Base-by-base conservation (phyloP, 2,329 filamentous ascomycete genomes). In the Metarhizium anisopliae region DNA sequence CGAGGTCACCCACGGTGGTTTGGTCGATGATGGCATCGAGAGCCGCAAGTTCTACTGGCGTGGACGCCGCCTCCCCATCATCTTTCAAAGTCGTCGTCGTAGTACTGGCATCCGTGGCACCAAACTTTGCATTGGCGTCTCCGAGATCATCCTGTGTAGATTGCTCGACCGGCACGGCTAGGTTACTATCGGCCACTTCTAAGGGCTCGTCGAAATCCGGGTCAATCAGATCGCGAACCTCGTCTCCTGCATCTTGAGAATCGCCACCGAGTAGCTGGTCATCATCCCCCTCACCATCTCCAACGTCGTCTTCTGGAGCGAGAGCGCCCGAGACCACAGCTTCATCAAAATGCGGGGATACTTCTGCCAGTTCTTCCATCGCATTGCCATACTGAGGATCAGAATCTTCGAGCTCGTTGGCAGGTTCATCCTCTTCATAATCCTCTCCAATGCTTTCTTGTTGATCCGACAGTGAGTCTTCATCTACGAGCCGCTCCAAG, bases 11-110 rank as follows among this genome's bases (percentile, higher is more conserved):
- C 4, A 35, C 10, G 6, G 40, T n/a, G 35, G 42, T 16, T 30
- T 49, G 52, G 13, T 55, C 47, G 45, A 50, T 40, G 8, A 29
- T 38, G 36, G 29, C 30, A 18, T 29, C n/a, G 20, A 57, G 18
- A 5, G 32, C 45, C 5, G 18, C 47, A 11, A 38, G 8, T 32
- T 45, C 53, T 40, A 14, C 51, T 40, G 47, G 40, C 13, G 35
- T 53, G 29, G 36, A 38, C 55, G 29, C 66, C 70, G 67, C 67
- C 59, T 69, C 66, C 57, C 68, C 67, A 56, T 68, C 68, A 62
- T 69, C 70, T 56, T 61, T 52, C 16, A 51, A 8, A 13, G 51
- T 51, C 35, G 47, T 43, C 8, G 52, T 58, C 29, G 32, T 54
- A 10, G 54, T 56, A 20, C 49, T 56, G 7, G 29, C 52, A 45